These are phyloP conservation scores for Draba incana DNA, from an alignment of 345 rosid species.

Conservation along the genomic window DNA sequence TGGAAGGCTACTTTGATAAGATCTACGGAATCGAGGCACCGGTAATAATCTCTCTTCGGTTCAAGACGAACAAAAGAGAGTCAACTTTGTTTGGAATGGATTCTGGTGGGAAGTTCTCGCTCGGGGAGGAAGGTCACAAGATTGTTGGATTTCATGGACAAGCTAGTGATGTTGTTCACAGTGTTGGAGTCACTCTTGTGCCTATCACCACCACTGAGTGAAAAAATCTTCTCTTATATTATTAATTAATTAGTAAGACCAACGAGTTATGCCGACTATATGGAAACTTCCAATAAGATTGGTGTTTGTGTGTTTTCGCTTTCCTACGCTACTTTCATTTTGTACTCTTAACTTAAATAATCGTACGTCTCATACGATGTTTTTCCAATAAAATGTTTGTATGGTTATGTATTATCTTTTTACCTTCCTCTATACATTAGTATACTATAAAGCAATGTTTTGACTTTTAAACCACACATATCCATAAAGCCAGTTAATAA, in stretches of 20 bases:
- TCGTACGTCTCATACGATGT: too few relatives aligned
- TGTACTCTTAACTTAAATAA: background rate
- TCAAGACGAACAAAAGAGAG: slow-evolving; percentile 39
- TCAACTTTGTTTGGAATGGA: slow-evolving; percentile 27
- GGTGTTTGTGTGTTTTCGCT: background rate
- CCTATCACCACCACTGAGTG: slow-evolving; percentile 31
- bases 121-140: slow-evolving; percentile 23
- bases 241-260: background rate
- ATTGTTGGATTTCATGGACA: slow-evolving; percentile 41
- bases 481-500: too few relatives aligned
- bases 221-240: background rate
- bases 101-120: slow-evolving; percentile 22
- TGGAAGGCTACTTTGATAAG: slow-evolving; percentile 35
- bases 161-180: slow-evolving; percentile 37
- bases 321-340: background rate
- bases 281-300: slow-evolving; percentile 9
- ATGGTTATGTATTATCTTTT: too few relatives aligned
- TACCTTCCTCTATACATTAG: too few relatives aligned
- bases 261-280: background rate
- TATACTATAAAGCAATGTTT: too few relatives aligned
- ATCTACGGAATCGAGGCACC: slow-evolving; percentile 21
- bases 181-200: slow-evolving; percentile 36
- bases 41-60: slow-evolving; percentile 14
- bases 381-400: too few relatives aligned
- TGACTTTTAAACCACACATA: too few relatives aligned